These are phyloP conservation scores for Bolboschoenoplectus hybrid DNA, from an alignment of 202 grass and related monocot genomes.

Conservation along the genomic window DNA sequence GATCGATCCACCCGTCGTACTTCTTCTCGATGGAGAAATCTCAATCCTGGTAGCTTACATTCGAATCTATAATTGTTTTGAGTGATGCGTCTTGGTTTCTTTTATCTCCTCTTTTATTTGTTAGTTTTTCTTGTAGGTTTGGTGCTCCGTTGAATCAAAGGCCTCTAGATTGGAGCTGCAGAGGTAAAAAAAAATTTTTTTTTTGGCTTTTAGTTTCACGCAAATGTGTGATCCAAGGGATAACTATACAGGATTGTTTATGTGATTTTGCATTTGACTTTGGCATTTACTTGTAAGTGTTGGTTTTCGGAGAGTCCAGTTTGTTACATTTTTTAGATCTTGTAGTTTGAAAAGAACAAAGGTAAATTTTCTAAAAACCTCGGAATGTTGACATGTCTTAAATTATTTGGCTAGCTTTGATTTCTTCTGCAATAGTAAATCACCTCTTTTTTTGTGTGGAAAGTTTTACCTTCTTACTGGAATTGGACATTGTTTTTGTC, in stretches of 20 bases:
- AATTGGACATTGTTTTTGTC: not conserved
- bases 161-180: conserved; percentile 13
- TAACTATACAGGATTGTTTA: not conserved
- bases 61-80: conserved; percentile 31
- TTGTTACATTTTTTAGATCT: not conserved
- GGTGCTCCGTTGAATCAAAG: not conserved
- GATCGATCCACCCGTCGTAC: conserved; percentile 2
- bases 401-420: not conserved
- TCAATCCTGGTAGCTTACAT: not conserved
- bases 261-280: conserved; percentile 8
- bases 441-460: not conserved
- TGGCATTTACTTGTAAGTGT: conserved; percentile 13
- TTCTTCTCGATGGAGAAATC: conserved; percentile 34
- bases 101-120: conserved; percentile 3
- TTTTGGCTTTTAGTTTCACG: not conserved
- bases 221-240: not conserved
- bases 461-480: not conserved
- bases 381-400: not conserved
- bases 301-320: not conserved
- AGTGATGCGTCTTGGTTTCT: not conserved
- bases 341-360: not conserved
- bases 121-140: conserved; percentile 1
- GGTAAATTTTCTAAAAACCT: not conserved
- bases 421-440: not conserved
- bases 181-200: conserved; percentile 42